Conservation (phyloP, 345 rosid species). For the Erodium maritimum region DNA sequence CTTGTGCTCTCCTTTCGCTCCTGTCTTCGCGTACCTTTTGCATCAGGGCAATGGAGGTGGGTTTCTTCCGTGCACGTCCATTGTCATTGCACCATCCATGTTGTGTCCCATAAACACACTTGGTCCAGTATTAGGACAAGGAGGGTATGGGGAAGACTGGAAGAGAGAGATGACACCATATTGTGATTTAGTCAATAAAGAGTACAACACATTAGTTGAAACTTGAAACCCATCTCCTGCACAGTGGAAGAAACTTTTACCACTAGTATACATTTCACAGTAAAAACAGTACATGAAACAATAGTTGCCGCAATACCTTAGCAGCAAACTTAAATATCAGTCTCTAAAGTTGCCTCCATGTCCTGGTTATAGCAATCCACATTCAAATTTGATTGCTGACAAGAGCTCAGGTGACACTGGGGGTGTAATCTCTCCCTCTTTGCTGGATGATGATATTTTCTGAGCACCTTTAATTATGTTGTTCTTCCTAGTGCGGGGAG, state of each 20-base stretch:
- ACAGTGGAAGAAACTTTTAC: no score
- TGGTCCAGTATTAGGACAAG: no score
- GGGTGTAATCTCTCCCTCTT: conserved; percentile 13
- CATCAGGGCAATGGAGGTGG: no score
- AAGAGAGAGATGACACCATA: no score
- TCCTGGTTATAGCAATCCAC: conserved; percentile 36
- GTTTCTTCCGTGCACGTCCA: no score
- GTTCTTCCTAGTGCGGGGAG: conserved; percentile 12
- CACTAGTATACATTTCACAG: neutral
- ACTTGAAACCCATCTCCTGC: neutral
- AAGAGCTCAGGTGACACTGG: conserved; percentile 61
- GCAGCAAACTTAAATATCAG: conserved; percentile 5
- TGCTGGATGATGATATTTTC: conserved; percentile 9
- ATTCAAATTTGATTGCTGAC: conserved; percentile 69
- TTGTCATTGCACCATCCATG: neutral
- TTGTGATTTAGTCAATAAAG: no score
- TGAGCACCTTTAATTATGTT: conserved; percentile 5
- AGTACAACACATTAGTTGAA: neutral
- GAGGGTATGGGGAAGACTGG: no score
- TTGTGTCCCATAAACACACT: no score
- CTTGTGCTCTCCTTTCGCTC: no score
- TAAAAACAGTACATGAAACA: neutral
- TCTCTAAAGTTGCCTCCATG: conserved; percentile 4
- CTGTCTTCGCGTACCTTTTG: no score
- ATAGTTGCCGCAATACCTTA: conserved; percentile 5